A percentile compares a stretch with the other conserved stretches of the same genome.
Evolutionary conservation across 1,284 basidiomycete species (phyloP).

Genomic region (Leccinum solheimii): DNA sequence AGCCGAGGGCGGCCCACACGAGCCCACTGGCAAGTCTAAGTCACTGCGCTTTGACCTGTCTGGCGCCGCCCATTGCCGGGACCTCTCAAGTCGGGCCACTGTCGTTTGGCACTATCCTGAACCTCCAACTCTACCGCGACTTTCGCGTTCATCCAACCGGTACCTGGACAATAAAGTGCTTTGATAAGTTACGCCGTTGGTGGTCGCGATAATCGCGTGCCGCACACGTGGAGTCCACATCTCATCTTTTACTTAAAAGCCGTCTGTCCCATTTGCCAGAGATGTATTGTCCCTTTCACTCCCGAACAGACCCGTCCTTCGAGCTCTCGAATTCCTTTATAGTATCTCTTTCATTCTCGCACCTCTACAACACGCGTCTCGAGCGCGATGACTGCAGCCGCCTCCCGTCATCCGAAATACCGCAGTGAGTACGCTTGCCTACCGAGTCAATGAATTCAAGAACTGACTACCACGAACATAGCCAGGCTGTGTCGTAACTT

Average conservation of each 20-base stretch:
- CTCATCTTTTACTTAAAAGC: constrained; percentile 32
- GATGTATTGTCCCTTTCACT: constrained; percentile 8
- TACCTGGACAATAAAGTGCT: constrained; percentile 14
- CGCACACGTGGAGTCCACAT: constrained; percentile 35
- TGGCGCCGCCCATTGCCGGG: background rate
- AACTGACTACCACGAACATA: constrained; percentile 15
- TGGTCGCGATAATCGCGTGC: constrained; percentile 35
- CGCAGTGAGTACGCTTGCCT: constrained; percentile 31
- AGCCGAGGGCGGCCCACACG: background rate
- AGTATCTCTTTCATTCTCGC: background rate
- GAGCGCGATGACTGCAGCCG: constrained; percentile 8
- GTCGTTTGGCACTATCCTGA: background rate
- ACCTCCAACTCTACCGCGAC: background rate
- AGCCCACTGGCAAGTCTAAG: background rate
- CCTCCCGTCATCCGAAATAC: constrained; percentile 29
- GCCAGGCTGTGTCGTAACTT: constrained; percentile 34
- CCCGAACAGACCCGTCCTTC: background rate
- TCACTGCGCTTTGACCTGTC: background rate
- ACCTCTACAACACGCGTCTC: constrained; percentile 6
- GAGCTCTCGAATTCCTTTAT: background rate
- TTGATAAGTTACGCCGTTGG: constrained; percentile 4
- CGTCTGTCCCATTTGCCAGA: constrained; percentile 13
- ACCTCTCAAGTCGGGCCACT: background rate
- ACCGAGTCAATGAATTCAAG: background rate
- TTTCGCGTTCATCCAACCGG: constrained; percentile 3